Conservation (phyloP, 2,329 filamentous ascomycete species). For the Aspergillus arachidicola region DNA sequence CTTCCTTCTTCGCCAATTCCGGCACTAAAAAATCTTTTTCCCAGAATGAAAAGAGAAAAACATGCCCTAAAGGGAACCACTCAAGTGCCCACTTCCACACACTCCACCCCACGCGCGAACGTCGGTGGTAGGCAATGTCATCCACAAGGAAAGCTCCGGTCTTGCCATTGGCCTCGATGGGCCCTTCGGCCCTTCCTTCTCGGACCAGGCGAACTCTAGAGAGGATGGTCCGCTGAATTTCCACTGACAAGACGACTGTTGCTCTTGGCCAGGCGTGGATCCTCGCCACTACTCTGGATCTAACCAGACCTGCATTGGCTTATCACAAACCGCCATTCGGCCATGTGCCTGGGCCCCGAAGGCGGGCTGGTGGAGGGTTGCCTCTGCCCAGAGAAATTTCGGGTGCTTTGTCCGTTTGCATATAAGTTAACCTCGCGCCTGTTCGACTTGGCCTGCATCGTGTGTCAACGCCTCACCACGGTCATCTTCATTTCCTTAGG, state of each 20-base stretch:
- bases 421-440: conserved; percentile 22
- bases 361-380: conserved; percentile 18
- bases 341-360: conserved; percentile 24
- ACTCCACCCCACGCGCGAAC: background rate
- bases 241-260: conserved; percentile 10
- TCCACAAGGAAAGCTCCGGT: conserved; percentile 2
- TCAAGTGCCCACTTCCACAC: background rate
- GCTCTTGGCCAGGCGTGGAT: conserved; percentile 8
- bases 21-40: too few species aligned
- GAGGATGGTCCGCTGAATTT: conserved; percentile 1
- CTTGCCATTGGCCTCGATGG: background rate
- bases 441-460: conserved; percentile 27
- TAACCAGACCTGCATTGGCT: conserved; percentile 19
- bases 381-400: conserved; percentile 22
- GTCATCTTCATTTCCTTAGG: conserved; percentile 3
- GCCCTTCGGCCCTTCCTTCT: background rate
- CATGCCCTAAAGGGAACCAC: background rate
- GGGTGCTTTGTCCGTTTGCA: conserved; percentile 11
- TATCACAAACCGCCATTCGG: conserved; percentile 22
- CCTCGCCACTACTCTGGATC: conserved; percentile 17
- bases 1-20: too few species aligned
- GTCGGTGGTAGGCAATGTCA: background rate
- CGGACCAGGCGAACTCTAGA: conserved; percentile 7
- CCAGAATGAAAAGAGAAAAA: too few species aligned
- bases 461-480: conserved; percentile 22